Evolutionary conservation across 2,329 filamentous ascomycete genomes (phyloP).

Genomic region (Talaromyces atroroseus): DNA sequence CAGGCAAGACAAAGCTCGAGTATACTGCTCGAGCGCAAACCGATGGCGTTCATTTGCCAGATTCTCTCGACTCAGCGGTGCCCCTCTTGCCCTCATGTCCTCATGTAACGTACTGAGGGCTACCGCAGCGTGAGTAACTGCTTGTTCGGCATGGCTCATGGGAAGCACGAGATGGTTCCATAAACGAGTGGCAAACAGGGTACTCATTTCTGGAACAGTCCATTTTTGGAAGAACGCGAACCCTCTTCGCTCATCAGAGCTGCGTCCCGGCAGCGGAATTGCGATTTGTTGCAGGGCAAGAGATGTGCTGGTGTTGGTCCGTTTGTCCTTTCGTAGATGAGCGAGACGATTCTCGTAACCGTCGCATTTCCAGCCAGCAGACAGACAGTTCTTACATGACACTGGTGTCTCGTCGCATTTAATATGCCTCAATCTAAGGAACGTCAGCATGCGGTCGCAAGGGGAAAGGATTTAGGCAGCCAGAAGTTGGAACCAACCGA

Average conservation of each 20-base stretch:
- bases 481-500: background rate
- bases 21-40: constrained; percentile 22
- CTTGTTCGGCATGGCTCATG: constrained; percentile 17
- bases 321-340: background rate
- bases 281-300: background rate
- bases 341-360: constrained; percentile 15
- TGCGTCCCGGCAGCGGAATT: constrained; percentile 6
- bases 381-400: constrained; percentile 13
- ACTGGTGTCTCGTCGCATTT: constrained; percentile 17
- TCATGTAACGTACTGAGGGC: constrained; percentile 21
- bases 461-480: background rate
- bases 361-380: constrained; percentile 17
- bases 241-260: constrained; percentile 16
- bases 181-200: constrained; percentile 14
- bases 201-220: constrained; percentile 15
- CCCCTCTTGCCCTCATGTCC: constrained; percentile 13
- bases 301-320: background rate
- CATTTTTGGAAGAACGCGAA: constrained; percentile 20
- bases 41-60: constrained; percentile 15
- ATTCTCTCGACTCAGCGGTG: constrained; percentile 9
- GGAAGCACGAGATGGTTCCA: constrained; percentile 22
- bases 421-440: constrained; percentile 13
- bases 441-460: background rate
- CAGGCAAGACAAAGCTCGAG: constrained; percentile 17
- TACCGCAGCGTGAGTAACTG: constrained; percentile 21